Base-by-base conservation (phyloP, 345 rosid genomes). In the Anacardium occidentale region DNA sequence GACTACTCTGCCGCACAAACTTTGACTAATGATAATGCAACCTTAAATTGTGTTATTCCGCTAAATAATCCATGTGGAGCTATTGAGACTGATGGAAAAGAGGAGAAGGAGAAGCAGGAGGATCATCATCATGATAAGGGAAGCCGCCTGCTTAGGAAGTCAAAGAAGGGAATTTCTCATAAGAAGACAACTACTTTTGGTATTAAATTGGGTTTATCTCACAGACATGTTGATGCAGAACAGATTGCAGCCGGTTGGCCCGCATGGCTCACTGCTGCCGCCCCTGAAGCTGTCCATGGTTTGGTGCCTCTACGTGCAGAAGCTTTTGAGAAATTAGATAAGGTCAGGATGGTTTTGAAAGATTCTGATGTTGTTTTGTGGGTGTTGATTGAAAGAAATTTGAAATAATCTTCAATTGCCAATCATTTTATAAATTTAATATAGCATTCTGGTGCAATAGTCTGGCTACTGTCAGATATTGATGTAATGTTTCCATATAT, bases 181-280 rank as follows among this genome's bases (percentile, higher is more conserved):
- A 74, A 74, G 59, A 80, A 50, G 66, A 77, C 59, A 69, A 77
- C 79, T 47, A 13, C 77, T 40, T 60, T 72, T 44, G 78, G 81
- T 64, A 56, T 86, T 11, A 82, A 81, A 75, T 71, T 85, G 15
- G 88, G 88, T 21, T 65, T 82, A 45, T 78, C 96, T 9, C 78
- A 70, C 15, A 77, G 84, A 75, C 65, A 63, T 74, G 65, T 84
- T 37, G 87, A 80, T 65, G 92, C 85, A 7, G 97, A 91, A 77
- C 87, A 84, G 66, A 75, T 83, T 9, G 88, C 91, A 18, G 90
- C 88, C 54, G 97, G 97, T 10, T 91, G 97, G 97, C 97, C 93
- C 0, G 57, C 89, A 53, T 91, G 97, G 93, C 88, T 91, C 34
- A 89, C 88, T 24, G 68, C 90, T 1, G 80, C 83, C 32, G 90